Evolutionary conservation across 2,329 filamentous ascomycete genomes (phyloP), one percentile per base, ranked within the genome.

Genomic region (Chaetomiaceae sp.): DNA sequence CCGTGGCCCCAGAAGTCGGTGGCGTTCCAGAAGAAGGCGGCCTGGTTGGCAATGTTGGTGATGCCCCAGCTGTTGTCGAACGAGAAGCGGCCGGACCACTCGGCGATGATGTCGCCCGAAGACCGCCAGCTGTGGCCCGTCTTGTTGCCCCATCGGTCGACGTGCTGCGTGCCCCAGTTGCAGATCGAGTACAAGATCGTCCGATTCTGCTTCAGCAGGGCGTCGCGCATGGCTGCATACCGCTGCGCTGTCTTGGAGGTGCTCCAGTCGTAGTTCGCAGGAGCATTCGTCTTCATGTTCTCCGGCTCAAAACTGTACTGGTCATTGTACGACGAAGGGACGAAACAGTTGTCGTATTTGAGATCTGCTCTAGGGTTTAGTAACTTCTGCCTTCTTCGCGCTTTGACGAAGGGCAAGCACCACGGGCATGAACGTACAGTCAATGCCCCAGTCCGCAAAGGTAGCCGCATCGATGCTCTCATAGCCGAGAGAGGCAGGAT

Each of bases 361-460:
- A 77, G 60, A 47, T 78, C n/a, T n/a, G n/a, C n/a, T n/a, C n/a
- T n/a, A n/a, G n/a, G n/a, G n/a, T n/a, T n/a, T n/a, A n/a, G n/a
- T n/a, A n/a, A n/a, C n/a, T n/a, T n/a, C n/a, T n/a, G n/a, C n/a
- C n/a, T n/a, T n/a, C n/a, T n/a, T n/a, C n/a, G n/a, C n/a, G n/a
- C n/a, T n/a, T n/a, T n/a, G n/a, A n/a, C n/a, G n/a, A n/a, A n/a
- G n/a, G n/a, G n/a, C n/a, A n/a, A n/a, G n/a, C n/a, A n/a, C n/a
- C n/a, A n/a, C n/a, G n/a, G n/a, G n/a, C n/a, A n/a, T n/a, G n/a
- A n/a, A n/a, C n/a, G n/a, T n/a, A n/a, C n/a, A 81, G 56, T 80
- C 77, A 45, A 82, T 68, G 3, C 73, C 76, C 78, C 78, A 82
- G 15, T 68, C 65, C 1, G 75, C 73, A 57, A 76, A 82, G 0